These are phyloP conservation scores for Dentipellis fragilis DNA, from an alignment of 768 basidiomycete genomes.

Conservation along the genomic window DNA sequence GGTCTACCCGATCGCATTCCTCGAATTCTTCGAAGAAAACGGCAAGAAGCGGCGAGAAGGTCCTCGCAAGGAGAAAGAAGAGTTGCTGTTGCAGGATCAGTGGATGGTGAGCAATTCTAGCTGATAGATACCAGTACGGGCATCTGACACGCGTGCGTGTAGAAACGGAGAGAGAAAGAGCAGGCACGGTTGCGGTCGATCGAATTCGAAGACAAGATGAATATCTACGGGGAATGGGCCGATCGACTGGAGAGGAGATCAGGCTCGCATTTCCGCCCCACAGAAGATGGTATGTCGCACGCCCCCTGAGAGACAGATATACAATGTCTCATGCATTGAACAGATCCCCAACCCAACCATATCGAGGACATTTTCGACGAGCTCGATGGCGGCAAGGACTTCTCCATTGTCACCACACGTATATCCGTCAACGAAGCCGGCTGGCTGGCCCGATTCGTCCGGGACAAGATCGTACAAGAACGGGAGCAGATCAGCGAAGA, in stretches of 20 bases:
- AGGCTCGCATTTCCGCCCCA: constrained; percentile 23
- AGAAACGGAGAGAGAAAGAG: constrained; percentile 53
- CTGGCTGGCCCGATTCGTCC: constrained; percentile 50
- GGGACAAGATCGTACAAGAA: constrained; percentile 36
- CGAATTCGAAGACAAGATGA: constrained; percentile 46
- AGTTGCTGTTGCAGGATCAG: constrained; percentile 41
- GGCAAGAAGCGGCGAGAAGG: constrained; percentile 44
- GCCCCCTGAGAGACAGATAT: not conserved
- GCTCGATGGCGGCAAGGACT: constrained; percentile 47
- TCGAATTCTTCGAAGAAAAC: constrained; percentile 50
- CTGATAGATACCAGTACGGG: no score
- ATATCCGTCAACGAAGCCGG: constrained; percentile 40
- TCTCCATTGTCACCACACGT: constrained; percentile 31
- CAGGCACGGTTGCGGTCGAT: constrained; percentile 44
- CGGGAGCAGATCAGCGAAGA: constrained; percentile 43
- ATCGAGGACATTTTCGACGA: constrained; percentile 47
- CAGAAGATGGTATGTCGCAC: constrained; percentile 12
- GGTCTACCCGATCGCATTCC: constrained; percentile 68
- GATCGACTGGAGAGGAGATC: constrained; percentile 56
- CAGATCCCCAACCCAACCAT: constrained; percentile 22
- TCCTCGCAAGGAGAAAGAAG: constrained; percentile 64
- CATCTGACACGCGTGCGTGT: not conserved
- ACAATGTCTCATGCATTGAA: not conserved
- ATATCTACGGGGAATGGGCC: constrained; percentile 45
- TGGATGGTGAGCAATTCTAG: constrained; percentile 54